These are phyloP conservation scores for Liquidambar formosana DNA, from an alignment of 164 flowering plant genomes.

Conservation along the genomic window DNA sequence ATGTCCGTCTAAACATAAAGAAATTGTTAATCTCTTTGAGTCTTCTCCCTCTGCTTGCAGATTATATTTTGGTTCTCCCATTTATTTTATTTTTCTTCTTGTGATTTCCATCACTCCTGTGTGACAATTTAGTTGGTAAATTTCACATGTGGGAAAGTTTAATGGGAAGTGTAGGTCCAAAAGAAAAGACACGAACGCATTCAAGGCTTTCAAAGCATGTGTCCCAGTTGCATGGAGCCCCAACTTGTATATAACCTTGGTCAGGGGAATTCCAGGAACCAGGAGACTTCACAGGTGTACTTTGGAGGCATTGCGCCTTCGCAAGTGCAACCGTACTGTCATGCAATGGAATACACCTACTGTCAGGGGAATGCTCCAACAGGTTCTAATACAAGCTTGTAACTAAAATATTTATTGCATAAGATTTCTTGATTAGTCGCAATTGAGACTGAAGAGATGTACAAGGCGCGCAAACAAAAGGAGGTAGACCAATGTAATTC, in stretches of 20 bases:
- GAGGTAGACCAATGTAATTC: conserved; percentile 35
- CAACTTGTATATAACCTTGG: conserved; percentile 73
- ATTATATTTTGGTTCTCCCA: no score
- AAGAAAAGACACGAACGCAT: conserved; percentile 60
- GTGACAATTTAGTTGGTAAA: no score
- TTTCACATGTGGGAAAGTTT: no score
- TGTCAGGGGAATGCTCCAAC: conserved; percentile 89
- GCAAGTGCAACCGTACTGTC: conserved; percentile 84
- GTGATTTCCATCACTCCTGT: no score
- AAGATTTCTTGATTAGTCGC: conserved; percentile 53
- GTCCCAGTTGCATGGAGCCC: conserved; percentile 85
- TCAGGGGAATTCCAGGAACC: conserved; percentile 90
- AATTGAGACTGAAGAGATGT: conserved; percentile 93
- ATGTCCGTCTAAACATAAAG: no score
- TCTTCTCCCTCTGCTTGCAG: no score
- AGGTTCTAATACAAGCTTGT: conserved; percentile 42
- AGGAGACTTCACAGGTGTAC: conserved; percentile 83
- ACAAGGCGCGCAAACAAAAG: conserved; percentile 70
- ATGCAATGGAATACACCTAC: conserved; percentile 88
- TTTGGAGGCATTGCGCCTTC: conserved; percentile 71
- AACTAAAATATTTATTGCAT: background rate
- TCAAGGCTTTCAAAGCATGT: conserved; percentile 79
- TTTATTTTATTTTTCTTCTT: no score
- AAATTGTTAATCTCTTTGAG: no score
- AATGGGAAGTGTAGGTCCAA: conserved; percentile 1